A percentile compares a stretch with the other conserved stretches of the same genome.
Conservation (phyloP, 2,329 filamentous ascomycete species). For the Graphilbum fragrans region DNA sequence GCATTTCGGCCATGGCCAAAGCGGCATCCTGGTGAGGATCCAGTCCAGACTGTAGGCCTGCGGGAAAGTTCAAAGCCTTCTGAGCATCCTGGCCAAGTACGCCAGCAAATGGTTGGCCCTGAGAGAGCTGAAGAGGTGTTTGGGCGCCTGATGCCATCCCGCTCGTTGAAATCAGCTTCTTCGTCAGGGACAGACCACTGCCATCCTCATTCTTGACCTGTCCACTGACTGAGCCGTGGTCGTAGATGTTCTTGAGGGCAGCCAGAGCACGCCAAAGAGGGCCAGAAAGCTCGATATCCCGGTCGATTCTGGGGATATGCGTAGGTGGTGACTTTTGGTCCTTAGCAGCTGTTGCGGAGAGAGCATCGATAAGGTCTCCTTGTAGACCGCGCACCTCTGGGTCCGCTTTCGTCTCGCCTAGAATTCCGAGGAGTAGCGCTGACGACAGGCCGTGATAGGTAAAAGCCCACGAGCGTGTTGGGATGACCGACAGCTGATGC, state of each 20-base stretch:
- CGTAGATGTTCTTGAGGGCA: slow-evolving; percentile 53
- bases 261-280: slow-evolving; percentile 48
- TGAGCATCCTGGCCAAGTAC: slow-evolving; percentile 7
- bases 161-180: not conserved
- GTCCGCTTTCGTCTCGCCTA: slow-evolving; percentile 51
- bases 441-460: slow-evolving; percentile 57
- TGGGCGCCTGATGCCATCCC: slow-evolving; percentile 29
- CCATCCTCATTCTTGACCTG: slow-evolving; percentile 30
- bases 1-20: slow-evolving; percentile 53
- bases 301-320: slow-evolving; percentile 41
- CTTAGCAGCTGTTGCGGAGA: slow-evolving; percentile 53
- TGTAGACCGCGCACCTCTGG: slow-evolving; percentile 51
- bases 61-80: not conserved
- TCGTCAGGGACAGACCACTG: not conserved
- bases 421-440: slow-evolving; percentile 49
- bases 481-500: slow-evolving; percentile 55
- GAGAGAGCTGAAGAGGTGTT: slow-evolving; percentile 25
- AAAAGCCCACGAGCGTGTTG: slow-evolving; percentile 55
- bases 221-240: slow-evolving; percentile 32
- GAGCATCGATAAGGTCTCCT: slow-evolving; percentile 49
- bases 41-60: slow-evolving; percentile 17
- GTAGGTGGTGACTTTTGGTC: slow-evolving; percentile 41
- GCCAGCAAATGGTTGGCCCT: slow-evolving; percentile 9
- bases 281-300: slow-evolving; percentile 49
- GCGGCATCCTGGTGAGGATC: slow-evolving; percentile 51